Evolutionary conservation across 345 rosid genomes (phyloP), one percentile per base, ranked within the genome.

Genomic region (Acer negundo): DNA sequence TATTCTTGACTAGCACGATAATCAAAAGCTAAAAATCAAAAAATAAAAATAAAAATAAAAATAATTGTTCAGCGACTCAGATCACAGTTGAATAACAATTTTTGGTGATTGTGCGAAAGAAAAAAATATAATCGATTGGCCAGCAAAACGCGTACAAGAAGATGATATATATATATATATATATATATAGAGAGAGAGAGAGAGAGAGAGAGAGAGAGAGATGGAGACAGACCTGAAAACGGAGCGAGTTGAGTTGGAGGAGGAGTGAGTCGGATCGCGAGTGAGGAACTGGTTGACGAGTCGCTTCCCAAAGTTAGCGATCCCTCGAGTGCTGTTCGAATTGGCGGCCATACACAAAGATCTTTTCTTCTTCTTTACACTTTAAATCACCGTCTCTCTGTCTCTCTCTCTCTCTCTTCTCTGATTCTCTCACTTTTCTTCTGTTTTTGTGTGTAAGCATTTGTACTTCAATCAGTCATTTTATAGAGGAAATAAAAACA

Each of bases 321-420:
- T 85, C 85, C 80, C 80, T 35, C 80, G 84, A 83, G 70, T 67
- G 69, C 84, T 81, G 82, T 84, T 88, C 75, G 76, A 80, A 76
- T 79, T 84, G 82, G 91, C 88, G 81, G 95, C 93, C 95, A 91
- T 91, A 80, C 82, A 87, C 82, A 87, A 83, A 10, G 67, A 31
- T 28, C 38, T 28, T 31, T 16, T 9, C 47, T 17, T 22, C 51
- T 44, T 20, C 17, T n/a, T 10, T 38, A 40, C 5, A 20, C 6
- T 6, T 13, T 16, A 24, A 24, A 3, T 40, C 44, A 40, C 44
- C 10, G 4, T 47, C 53, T 47, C 53, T 51, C 49, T 51, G 5
- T 13, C 56, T 51, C n/a, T 51, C 56, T 51, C 12, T n/a, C 53
- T 51, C 49, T 51, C 17, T 13, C 56, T 51, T 51, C 56, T 51